Conservation (phyloP, 148 eudicot genomes). For the Silene conica region DNA sequence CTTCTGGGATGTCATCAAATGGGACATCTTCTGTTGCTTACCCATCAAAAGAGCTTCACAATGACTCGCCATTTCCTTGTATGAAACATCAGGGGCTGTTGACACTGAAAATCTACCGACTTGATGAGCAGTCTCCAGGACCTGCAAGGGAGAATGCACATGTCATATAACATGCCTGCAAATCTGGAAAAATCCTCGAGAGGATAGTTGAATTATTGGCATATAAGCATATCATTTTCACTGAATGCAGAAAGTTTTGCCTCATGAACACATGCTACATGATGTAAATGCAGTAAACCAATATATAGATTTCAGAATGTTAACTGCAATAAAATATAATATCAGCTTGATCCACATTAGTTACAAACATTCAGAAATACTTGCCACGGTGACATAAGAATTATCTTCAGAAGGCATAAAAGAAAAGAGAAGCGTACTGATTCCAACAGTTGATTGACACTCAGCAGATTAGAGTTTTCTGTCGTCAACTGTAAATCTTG, state of each 20-base stretch:
- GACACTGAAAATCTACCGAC: conserved; percentile 76
- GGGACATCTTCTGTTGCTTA: conserved; percentile 83
- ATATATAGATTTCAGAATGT: background rate
- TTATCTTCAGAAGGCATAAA: background rate
- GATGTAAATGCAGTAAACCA: background rate
- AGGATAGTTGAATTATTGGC: background rate
- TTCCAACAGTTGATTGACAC: conserved; percentile 74
- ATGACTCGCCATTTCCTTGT: conserved; percentile 80
- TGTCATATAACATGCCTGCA: background rate
- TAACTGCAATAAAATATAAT: background rate
- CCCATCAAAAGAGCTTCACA: conserved; percentile 85
- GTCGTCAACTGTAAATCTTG: conserved; percentile 34
- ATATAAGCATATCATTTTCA: background rate
- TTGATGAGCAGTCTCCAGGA: conserved; percentile 76
- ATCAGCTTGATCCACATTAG: background rate
- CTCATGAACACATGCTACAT: background rate
- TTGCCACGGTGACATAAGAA: background rate
- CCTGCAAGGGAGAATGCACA: conserved; percentile 36
- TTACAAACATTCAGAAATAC: background rate
- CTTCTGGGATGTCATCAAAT: conserved; percentile 51
- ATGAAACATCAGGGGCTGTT: conserved; percentile 65
- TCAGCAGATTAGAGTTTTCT: conserved; percentile 48
- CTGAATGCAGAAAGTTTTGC: background rate
- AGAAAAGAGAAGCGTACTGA: conserved; percentile 49
- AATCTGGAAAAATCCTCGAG: background rate